Conservation (phyloP, 208 protist genomes). For the Crithidia mellificae region DNA sequence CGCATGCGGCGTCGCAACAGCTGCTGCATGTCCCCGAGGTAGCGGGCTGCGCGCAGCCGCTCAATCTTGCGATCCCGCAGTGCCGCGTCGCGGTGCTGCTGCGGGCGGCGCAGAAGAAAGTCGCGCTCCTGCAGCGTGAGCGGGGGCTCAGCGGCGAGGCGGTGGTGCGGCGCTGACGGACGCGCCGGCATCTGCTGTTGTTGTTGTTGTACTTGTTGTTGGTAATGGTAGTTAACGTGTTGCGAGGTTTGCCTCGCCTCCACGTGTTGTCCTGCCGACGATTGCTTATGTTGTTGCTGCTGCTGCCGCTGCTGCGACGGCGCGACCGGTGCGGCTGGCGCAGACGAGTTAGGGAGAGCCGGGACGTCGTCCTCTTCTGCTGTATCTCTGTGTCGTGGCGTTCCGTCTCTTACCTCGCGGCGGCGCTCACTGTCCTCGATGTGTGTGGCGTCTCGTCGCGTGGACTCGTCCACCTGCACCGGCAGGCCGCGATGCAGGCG, state of each 20-base stretch:
- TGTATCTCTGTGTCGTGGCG: too few relatives aligned
- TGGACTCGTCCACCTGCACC: neutral
- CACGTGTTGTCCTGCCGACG: neutral
- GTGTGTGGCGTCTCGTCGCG: neutral
- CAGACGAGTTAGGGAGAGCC: neutral
- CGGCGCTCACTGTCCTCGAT: neutral
- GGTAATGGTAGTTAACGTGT: too few relatives aligned
- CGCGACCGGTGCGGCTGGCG: neutral
- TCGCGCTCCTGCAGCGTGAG: constrained; percentile 51
- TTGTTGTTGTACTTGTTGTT: constrained; percentile 1
- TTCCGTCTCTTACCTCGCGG: neutral
- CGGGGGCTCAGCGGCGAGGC: constrained; percentile 37
- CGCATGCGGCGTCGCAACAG: constrained; percentile 71
- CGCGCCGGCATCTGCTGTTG: neutral
- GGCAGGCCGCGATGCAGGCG: constrained; percentile 5
- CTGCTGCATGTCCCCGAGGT: constrained; percentile 71
- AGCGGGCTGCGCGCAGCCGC: constrained; percentile 65
- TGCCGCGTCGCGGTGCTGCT: constrained; percentile 45
- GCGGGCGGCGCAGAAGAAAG: constrained; percentile 54
- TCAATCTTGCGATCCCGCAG: constrained; percentile 83
- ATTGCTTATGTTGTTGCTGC: neutral
- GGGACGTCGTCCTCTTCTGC: too few relatives aligned
- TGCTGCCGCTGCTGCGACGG: neutral
- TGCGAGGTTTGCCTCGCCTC: too few relatives aligned
- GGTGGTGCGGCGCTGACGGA: neutral